These are phyloP conservation scores for Mucor velutinosus DNA, from an alignment of 371 early-diverging fungal genomes.

Conservation along the genomic window DNA sequence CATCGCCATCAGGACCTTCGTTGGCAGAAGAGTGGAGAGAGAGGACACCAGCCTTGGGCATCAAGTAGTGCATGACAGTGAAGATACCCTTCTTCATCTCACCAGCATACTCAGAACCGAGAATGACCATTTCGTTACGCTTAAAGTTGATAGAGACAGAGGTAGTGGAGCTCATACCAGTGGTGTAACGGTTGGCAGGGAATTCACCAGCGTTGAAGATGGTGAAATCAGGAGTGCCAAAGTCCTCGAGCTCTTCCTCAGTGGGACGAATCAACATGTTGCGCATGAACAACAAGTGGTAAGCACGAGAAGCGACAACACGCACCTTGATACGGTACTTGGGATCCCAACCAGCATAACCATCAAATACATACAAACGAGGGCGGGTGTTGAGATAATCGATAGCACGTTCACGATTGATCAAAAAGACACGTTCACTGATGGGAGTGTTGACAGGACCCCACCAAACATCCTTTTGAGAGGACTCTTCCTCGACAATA, in stretches of 20 bases:
- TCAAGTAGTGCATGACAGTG: conserved; percentile 98
- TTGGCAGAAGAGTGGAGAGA: conserved; percentile 97
- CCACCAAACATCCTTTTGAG: conserved; percentile 91
- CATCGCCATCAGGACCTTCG: conserved; percentile 90
- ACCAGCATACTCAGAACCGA: conserved; percentile 97
- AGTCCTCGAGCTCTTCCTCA: conserved; percentile 83
- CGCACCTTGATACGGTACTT: conserved; percentile 96
- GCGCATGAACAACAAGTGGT: conserved; percentile 96
- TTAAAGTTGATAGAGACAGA: conserved; percentile 92
- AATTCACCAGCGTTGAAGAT: conserved; percentile 97
- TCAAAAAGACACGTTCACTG: conserved; percentile 85
- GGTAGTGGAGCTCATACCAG: conserved; percentile 96
- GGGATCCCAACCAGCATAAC: conserved; percentile 94
- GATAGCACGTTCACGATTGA: conserved; percentile 94
- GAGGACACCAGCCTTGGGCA: conserved; percentile 96
- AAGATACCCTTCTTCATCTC: conserved; percentile 98
- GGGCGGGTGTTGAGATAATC: conserved; percentile 96
- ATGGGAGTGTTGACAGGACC: conserved; percentile 95
- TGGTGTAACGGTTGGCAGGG: conserved; percentile 95
- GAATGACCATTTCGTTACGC: conserved; percentile 81
- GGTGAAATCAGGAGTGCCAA: conserved; percentile 96
- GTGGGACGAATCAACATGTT: conserved; percentile 98
- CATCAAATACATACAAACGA: conserved; percentile 95
- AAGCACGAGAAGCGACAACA: conserved; percentile 93
- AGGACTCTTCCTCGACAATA: conserved; percentile 87